A percentile compares a stretch with the other conserved stretches of the same genome.
These are phyloP conservation scores for Thozetella sp. DNA, from an alignment of 495 filamentous ascomycete genomes.

Conservation along the genomic window DNA sequence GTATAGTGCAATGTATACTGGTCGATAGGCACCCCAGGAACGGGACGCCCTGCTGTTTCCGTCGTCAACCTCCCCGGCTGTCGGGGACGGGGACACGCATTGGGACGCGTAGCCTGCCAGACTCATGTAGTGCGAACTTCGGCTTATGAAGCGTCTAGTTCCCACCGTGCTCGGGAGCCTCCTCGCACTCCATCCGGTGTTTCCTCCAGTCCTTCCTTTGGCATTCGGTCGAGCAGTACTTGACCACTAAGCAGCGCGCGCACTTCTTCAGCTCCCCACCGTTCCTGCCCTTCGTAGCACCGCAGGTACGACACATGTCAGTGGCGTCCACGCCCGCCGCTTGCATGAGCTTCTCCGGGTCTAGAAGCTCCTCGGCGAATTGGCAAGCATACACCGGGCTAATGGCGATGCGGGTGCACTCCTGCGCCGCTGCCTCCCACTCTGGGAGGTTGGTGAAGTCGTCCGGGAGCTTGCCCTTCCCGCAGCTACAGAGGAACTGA, in stretches of 20 bases:
- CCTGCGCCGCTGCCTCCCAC: constrained; percentile 22
- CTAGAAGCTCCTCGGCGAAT: constrained; percentile 28
- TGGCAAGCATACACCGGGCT: constrained; percentile 29
- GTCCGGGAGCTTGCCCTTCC: constrained; percentile 27
- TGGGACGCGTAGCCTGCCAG: background rate
- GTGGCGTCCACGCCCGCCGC: background rate
- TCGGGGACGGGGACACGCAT: too few relatives aligned
- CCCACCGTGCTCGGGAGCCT: constrained; percentile 1
- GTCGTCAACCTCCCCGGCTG: too few relatives aligned
- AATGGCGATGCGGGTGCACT: constrained; percentile 35
- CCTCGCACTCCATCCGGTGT: constrained; percentile 31
- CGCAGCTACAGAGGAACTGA: constrained; percentile 35
- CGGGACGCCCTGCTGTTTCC: too few relatives aligned
- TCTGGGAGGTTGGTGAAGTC: constrained; percentile 27
- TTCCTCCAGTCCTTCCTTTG: constrained; percentile 40
- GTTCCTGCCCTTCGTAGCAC: constrained; percentile 14
- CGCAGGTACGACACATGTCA: constrained; percentile 26
- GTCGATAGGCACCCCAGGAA: too few relatives aligned
- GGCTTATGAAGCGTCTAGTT: constrained; percentile 1
- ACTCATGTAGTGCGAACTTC: background rate
- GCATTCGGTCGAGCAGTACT: constrained; percentile 34
- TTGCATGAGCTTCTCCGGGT: constrained; percentile 6
- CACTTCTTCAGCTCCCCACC: constrained; percentile 25
- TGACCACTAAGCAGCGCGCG: constrained; percentile 21
- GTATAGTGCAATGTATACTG: too few relatives aligned